These are phyloP conservation scores for Blastobotrys serpentis DNA, from an alignment of 1,139 yeast species.

Conservation along the genomic window DNA sequence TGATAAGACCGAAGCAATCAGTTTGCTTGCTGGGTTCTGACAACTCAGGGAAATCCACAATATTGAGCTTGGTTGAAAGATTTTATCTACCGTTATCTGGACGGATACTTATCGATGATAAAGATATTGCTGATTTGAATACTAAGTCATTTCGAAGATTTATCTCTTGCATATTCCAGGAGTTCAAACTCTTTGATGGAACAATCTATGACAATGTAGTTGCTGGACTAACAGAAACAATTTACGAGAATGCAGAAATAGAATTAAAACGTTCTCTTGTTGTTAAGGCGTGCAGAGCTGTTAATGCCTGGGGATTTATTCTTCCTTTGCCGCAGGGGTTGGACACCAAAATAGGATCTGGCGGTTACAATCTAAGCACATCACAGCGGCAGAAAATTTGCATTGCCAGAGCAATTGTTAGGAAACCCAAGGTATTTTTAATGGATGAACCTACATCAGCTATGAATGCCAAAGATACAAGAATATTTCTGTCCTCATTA, in stretches of 20 bases:
- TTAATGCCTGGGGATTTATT: constrained; percentile 9
- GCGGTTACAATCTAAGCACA: neutral
- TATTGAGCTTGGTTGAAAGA: constrained; percentile 4
- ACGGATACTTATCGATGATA: neutral
- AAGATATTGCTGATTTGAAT: constrained; percentile 2
- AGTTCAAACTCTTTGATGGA: constrained; percentile 19
- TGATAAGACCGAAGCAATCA: constrained; percentile 2
- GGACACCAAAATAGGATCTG: constrained; percentile 1
- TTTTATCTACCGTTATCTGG: constrained; percentile 7
- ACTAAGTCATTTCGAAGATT: neutral
- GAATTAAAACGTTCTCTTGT: constrained; percentile 1
- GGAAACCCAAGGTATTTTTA: constrained; percentile 6
- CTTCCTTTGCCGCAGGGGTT: constrained; percentile 1
- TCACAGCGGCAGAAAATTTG: constrained; percentile 6
- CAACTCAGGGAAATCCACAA: constrained; percentile 9
- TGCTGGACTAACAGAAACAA: constrained; percentile 2
- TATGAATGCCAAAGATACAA: neutral
- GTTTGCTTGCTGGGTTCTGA: constrained; percentile 1
- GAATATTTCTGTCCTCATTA: neutral
- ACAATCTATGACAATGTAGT: constrained; percentile 6
- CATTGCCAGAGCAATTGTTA: constrained; percentile 6
- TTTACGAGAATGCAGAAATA: constrained; percentile 4
- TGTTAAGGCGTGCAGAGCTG: constrained; percentile 2
- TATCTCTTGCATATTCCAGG: neutral
- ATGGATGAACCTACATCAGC: constrained; percentile 10